Percentiles rank a stretch among this genome's conserved stretches.
Evolutionary conservation across 495 filamentous ascomycete species (phyloP).

Genomic region (Hypoxylon intermedium): DNA sequence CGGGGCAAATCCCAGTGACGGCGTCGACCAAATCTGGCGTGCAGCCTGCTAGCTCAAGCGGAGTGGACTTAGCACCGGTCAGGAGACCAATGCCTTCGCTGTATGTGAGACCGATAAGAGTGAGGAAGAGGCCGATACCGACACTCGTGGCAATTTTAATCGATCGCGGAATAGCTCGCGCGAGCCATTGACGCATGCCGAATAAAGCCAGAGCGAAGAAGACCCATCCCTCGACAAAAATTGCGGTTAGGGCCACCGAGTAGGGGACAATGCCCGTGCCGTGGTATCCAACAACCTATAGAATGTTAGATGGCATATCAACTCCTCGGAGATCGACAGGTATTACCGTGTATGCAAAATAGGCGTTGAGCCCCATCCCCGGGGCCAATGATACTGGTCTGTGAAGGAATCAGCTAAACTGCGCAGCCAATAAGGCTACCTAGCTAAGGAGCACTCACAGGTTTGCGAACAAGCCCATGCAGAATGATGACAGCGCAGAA

Average conservation of each 20-base stretch:
- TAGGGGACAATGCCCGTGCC: constrained; percentile 73
- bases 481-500: constrained; percentile 71
- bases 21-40: constrained; percentile 36
- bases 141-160: constrained; percentile 86
- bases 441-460: constrained; percentile 40
- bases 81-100: constrained; percentile 79
- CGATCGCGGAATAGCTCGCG: constrained; percentile 74
- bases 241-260: constrained; percentile 73
- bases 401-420: constrained; percentile 20
- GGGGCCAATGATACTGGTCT: constrained; percentile 79
- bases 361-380: constrained; percentile 85
- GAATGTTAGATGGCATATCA: too few relatives aligned
- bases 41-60: constrained; percentile 76
- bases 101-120: constrained; percentile 80
- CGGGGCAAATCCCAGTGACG: constrained; percentile 57
- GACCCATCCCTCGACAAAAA: constrained; percentile 82
- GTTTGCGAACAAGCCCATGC: constrained; percentile 77
- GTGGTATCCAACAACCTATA: constrained; percentile 77
- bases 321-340: too few relatives aligned
- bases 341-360: constrained; percentile 84
- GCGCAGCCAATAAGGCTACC: neutral
- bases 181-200: constrained; percentile 83
- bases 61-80: constrained; percentile 63
- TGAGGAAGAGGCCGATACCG: constrained; percentile 81
- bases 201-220: constrained; percentile 73